Base-by-base conservation (phyloP, 129 eudicot genomes). In the Helianthus annuus region DNA sequence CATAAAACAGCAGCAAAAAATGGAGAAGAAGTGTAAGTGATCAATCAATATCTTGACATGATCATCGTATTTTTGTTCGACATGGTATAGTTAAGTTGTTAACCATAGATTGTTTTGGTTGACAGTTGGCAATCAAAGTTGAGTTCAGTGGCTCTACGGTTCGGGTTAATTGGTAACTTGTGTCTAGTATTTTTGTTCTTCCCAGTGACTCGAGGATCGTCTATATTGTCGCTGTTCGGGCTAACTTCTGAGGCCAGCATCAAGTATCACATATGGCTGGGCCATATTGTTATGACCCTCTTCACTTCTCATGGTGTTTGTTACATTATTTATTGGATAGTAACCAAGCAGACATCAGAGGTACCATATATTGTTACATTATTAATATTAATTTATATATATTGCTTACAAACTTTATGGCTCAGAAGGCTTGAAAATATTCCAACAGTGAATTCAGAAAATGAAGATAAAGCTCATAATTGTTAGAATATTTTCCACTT, bases 221-320 rank as follows among this genome's bases (percentile, higher is more conserved):
- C 98, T 29, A 64, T 92, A 8, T 45, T 89, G 27, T 84, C 81
- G 10, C 38, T 92, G 46, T 77, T 92, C 2, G 96, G 96, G 42
- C 77, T 92, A 0, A 89, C 96, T 1, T 89, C 98, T 0, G 98
- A 92, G 75, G 84, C 85, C 3, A 86, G 94, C 27, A 78, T 92
- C 69, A 92, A 92, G 81, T 89, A 92, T 76, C 98, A 92, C 70
- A 89, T 92, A 58, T 92, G 98, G 98, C 75, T 92, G 0, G 98
- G 98, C 1, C 94, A 87, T 67, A 79, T 79, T 14, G 73, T 68
- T 14, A 87, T 89, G 95, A 71, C 88, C 61, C 75, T 89, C 42
- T 85, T 92, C 84, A 76, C 98, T 46, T 77, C 95, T n/a, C 98
- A 92, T 74, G 98, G 96, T 6, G 48, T 83, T 57, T 85, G 88